Percentiles rank a stretch among this genome's conserved stretches.
Evolutionary conservation across 2,329 filamentous ascomycete genomes (phyloP).

Genomic region (Aspergillus novofumigatus): DNA sequence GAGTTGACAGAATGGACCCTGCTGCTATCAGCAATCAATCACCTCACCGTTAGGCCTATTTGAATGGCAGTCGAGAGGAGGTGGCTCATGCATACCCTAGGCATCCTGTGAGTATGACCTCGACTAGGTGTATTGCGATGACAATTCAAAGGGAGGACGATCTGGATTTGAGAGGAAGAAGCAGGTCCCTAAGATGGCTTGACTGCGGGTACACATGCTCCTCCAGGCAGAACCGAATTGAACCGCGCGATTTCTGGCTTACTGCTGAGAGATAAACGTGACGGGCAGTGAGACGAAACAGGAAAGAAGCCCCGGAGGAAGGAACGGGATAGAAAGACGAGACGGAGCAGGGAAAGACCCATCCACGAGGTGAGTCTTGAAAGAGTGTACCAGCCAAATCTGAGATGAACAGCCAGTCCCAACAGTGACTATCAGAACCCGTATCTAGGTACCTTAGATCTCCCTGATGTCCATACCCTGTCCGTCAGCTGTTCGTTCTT

Average conservation of each 20-base stretch:
- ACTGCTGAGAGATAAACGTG: not conserved
- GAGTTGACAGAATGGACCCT: not conserved
- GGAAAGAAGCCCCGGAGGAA: not conserved
- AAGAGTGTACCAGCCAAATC: not conserved
- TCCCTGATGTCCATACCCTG: not conserved
- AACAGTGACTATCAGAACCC: not conserved
- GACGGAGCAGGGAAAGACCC: not conserved
- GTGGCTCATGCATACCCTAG: not conserved
- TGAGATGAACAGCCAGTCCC: not conserved
- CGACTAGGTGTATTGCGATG: not conserved
- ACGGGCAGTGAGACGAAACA: not conserved
- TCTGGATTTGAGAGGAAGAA: not conserved
- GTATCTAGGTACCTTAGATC: not conserved
- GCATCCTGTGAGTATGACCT: not conserved
- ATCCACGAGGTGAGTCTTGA: not conserved
- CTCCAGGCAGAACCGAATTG: not conserved
- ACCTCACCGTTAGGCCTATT: not conserved
- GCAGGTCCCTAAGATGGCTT: not conserved
- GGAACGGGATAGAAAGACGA: not conserved
- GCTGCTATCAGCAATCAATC: not conserved
- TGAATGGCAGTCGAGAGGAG: not conserved
- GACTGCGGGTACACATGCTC: not conserved
- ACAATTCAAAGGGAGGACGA: too few species aligned
- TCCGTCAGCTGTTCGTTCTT: not conserved
- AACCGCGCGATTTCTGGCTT: not conserved